These are phyloP conservation scores for Penicillium sp. DNA, from an alignment of 2,329 filamentous ascomycete genomes.

Conservation along the genomic window DNA sequence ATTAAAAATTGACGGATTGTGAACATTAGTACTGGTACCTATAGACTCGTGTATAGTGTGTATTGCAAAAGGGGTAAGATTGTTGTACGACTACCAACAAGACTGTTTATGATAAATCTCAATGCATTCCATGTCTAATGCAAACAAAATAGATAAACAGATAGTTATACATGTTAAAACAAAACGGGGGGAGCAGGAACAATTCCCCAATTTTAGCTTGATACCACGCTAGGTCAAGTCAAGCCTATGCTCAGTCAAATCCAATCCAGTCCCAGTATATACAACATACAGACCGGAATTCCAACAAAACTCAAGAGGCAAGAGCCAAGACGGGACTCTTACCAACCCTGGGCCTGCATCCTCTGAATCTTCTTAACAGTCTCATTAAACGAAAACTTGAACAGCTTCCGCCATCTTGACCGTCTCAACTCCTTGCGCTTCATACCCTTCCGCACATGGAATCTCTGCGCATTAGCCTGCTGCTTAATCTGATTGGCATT, in stretches of 20 bases:
- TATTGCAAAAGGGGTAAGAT: not conserved
- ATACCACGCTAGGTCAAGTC: conserved; percentile 8
- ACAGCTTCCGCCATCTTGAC: conserved; percentile 45
- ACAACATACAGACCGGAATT: conserved; percentile 7
- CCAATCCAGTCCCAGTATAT: conserved; percentile 17
- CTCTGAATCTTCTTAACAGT: conserved; percentile 44
- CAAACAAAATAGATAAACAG: conserved; percentile 14
- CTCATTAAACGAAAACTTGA: conserved; percentile 44
- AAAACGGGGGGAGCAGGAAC: not conserved
- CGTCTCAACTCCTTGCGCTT: conserved; percentile 40
- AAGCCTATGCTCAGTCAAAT: not conserved
- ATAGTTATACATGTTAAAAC: conserved; percentile 13
- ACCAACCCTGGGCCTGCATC: conserved; percentile 51
- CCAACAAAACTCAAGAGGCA: not conserved
- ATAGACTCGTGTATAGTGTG: conserved; percentile 11
- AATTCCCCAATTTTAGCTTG: conserved; percentile 4
- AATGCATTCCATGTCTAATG: conserved; percentile 25
- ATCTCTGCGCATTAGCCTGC: conserved; percentile 37
- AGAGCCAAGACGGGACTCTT: conserved; percentile 4
- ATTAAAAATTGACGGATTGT: conserved; percentile 9
- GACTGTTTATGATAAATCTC: conserved; percentile 8
- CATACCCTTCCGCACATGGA: conserved; percentile 45
- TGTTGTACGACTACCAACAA: not conserved
- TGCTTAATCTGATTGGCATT: conserved; percentile 34
- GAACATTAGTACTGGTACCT: not conserved